Base-by-base conservation (phyloP, 2,329 filamentous ascomycete genomes). In the Geosmithia putterillii region DNA sequence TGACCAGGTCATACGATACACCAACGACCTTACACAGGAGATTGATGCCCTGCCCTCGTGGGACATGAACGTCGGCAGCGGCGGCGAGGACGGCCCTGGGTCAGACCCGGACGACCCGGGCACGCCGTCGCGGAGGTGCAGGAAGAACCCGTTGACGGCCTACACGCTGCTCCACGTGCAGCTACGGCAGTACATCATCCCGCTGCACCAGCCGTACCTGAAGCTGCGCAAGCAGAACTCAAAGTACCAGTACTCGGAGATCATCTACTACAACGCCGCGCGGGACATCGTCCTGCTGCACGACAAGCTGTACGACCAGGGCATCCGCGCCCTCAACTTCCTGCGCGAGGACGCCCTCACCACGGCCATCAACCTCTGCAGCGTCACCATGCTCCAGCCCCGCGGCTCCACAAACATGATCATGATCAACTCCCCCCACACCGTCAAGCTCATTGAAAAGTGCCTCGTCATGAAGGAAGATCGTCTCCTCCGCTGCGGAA, bases 221-320 rank as follows among this genome's bases (percentile, higher is more conserved):
- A 76, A 75, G 52, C 65, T 77, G 42, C 70, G 74, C 50, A 73
- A 73, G 58, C 65, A 68, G 47, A 75, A 77, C 56, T 74, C 74
- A 44, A 75, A 75, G 50, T 79, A 77, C 52, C 75, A 79, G 51
- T 74, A 75, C 52, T 77, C 75, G 2, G 75, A 79, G 50, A 74
- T 77, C 45, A 71, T 79, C 40, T 79, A 78, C 62, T 79, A 79
- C 58, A 78, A 75, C 44, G 73, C 74, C 1, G 74, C 75, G 1
- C 67, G 75, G 28, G 75, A 79, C 48, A 74, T 79, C 51, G 73
- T 79, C 1, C 61, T 79, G n/a, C 64, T 79, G 47, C 73, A 78
- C 53, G 73, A 79, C 54, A 74, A 73, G 50, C 66, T 79, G 25
- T 72, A 71, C 45, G 70, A 78, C 48, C 74, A 74, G 51, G 73